Conservation (phyloP, 441 rosid genomes). For the Jatropha multifida region DNA sequence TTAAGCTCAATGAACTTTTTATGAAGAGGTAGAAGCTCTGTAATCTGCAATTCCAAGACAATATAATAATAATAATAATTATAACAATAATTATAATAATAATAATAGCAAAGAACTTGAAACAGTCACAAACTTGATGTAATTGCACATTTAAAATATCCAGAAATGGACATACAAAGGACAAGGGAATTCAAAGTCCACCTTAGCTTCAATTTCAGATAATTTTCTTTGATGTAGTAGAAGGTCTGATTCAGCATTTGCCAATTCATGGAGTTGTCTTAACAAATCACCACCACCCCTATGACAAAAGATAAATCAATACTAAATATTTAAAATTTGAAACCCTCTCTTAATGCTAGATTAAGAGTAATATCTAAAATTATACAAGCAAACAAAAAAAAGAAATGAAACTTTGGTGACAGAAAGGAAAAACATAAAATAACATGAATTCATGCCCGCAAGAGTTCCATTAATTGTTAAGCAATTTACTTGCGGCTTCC, state of each 20-base stretch:
- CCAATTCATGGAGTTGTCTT: slow-evolving; percentile 81
- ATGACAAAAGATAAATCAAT: slow-evolving; percentile 20
- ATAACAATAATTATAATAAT: background rate
- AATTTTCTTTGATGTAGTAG: slow-evolving; percentile 58
- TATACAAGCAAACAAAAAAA: background rate
- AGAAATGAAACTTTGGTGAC: slow-evolving; percentile 5
- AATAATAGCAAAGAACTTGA: slow-evolving; percentile 9
- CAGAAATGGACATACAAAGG: too few species aligned
- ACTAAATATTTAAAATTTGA: background rate
- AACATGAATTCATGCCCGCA: slow-evolving; percentile 1
- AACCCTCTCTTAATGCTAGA: background rate
- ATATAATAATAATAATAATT: background rate
- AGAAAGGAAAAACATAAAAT: background rate
- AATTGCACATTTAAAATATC: too few species aligned
- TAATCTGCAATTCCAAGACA: slow-evolving; percentile 60
- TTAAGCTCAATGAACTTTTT: slow-evolving; percentile 71
- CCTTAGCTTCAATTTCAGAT: slow-evolving; percentile 82
- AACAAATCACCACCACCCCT: slow-evolving; percentile 94
- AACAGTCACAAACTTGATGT: background rate
- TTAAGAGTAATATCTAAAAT: background rate
- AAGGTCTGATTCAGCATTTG: slow-evolving; percentile 79
- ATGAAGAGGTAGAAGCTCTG: slow-evolving; percentile 68
- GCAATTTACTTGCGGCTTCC: slow-evolving; percentile 82
- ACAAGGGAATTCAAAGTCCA: slow-evolving; percentile 18
- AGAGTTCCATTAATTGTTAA: slow-evolving; percentile 3